Evolutionary conservation across 345 rosid genomes (phyloP), one percentile per base, ranked within the genome.

Genomic region (Lagerstroemia speciosa): DNA sequence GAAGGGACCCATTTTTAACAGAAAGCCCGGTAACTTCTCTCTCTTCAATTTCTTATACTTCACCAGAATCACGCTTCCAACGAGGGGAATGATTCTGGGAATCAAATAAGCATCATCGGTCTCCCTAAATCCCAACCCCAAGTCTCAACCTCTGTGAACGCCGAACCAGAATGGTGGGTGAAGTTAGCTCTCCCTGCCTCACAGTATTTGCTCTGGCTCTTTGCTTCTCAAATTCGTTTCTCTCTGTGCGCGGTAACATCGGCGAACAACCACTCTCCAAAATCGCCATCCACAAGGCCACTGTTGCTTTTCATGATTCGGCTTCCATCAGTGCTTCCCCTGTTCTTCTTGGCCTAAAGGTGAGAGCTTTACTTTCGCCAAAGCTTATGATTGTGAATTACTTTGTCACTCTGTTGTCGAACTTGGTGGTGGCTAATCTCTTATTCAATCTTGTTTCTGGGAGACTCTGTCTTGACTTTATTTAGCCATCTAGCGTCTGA

Each of bases 211-310:
- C 17, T 64, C 27, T 71, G 38, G 15, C 57, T 6, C 34, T 78
- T 40, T 75, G 76, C 69, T 64, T 77, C 64, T 43, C 62, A 8
- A 64, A 40, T 27, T 55, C 24, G 60, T 41, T 74, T 29, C 64
- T 66, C 74, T 69, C 41, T 15, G 72, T 66, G 50, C 64, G 67
- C 52, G 76, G 79, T 64, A 73, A 78, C 33, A 26, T 68, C 64
- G 64, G 79, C 30, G 88, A 84, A 0, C 98, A 92, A 34, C 86
- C 98, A 2, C 85, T 88, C 3, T 81, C 97, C 64, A 72, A 73
- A 55, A 92, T 92, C 24, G 86, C 78, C 24, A 79, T 90, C 45
- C 79, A 85, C 64, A 73, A 76, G 70, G 70, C 90, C 11, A 73
- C 76, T 48, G 43, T 80, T 14, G 87, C 78, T 20, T 69, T 88